Base-by-base conservation (phyloP, 495 filamentous ascomycete genomes). In the Trichoderma erinaceum region DNA sequence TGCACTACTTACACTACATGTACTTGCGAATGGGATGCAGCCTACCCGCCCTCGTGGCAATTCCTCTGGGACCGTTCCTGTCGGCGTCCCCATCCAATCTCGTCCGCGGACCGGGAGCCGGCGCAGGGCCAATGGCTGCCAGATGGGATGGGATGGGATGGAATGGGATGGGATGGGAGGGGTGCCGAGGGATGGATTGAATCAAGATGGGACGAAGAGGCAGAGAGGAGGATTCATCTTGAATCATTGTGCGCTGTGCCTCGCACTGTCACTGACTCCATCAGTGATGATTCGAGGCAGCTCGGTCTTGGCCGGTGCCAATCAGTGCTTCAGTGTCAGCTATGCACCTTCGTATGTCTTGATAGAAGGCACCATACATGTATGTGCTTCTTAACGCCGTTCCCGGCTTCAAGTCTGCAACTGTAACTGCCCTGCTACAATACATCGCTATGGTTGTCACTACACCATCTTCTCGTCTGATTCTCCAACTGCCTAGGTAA, bases 31-130 rank as follows among this genome's bases (percentile, higher is more conserved):
- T 21, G 56, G 10, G 12, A 61, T 61, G 56, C 50, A 56, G 50
- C 50, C 50, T 29, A 13, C 3, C 56, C 11, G 56, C 23, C 56
- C 56, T 61, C 56, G 56, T 61, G 56, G 56, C 56, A 61, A 61
- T 32, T 61, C 56, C 56, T 61, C 8, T n/a, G 43, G 43, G 12
- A 16, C 13, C 13, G 43, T 52, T 52, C 48, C 48, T 52, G 18
- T 61, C 56, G 56, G 56, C 56, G 56, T 61, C 56, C 11, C 56
- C 56, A 61, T 61, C 56, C 56, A 61, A 61, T 61, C 56, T 61
- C 56, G n/a, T 61, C 25, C 23, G 29, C 56, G 56, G 11, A 61
- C 56, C 56, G 56, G 56, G 25, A 61, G 56, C 56, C 56, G 56
- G 56, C 56, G 29, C 23, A 29, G 56, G 4, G 44, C 29, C 29